Evolutionary conservation across 2,329 filamentous ascomycete species (phyloP).

Genomic region (Gnomoniopsis sp.): DNA sequence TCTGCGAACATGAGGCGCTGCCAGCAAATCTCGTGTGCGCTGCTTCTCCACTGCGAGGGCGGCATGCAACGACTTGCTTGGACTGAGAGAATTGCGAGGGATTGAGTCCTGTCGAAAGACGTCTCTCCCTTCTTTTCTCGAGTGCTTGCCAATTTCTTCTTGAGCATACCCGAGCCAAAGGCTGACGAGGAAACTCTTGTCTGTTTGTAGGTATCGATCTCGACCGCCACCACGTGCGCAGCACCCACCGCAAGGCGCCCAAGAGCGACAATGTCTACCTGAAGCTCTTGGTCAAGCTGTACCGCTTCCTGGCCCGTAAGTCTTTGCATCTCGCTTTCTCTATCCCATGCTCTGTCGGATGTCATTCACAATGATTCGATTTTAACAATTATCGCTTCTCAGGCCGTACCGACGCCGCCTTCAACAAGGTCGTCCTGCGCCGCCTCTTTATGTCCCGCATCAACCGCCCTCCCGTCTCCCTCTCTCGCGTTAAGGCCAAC

Average conservation of each 20-base stretch:
- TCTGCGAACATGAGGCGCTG: constrained; percentile 19
- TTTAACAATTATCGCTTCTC: constrained; percentile 12
- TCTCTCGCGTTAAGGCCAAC: constrained; percentile 82
- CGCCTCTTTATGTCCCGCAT: constrained; percentile 98
- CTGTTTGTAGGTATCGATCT: constrained; percentile 66
- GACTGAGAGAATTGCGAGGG: constrained; percentile 9
- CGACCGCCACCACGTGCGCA: constrained; percentile 65
- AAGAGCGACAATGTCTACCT: constrained; percentile 97
- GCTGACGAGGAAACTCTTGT: constrained; percentile 53
- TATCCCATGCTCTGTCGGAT: not conserved
- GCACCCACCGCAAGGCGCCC: constrained; percentile 84
- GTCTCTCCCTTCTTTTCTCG: constrained; percentile 15
- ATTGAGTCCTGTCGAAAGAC: constrained; percentile 3
- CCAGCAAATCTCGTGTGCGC: constrained; percentile 1
- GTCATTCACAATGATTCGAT: not conserved
- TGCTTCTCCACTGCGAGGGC: constrained; percentile 1
- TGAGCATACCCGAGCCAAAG: constrained; percentile 63
- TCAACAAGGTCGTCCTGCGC: constrained; percentile 99
- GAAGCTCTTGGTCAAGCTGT: constrained; percentile 96
- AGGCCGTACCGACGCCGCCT: constrained; percentile 94
- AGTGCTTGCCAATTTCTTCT: constrained; percentile 28
- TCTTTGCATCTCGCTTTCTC: constrained; percentile 25
- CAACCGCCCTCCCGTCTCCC: constrained; percentile 92
- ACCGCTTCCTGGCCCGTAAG: constrained; percentile 94
- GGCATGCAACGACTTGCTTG: not conserved